Percentiles rank a stretch among this genome's conserved stretches.
Evolutionary conservation across 2,329 filamentous ascomycete genomes (phyloP).

Genomic region (Aspergillus sp.): DNA sequence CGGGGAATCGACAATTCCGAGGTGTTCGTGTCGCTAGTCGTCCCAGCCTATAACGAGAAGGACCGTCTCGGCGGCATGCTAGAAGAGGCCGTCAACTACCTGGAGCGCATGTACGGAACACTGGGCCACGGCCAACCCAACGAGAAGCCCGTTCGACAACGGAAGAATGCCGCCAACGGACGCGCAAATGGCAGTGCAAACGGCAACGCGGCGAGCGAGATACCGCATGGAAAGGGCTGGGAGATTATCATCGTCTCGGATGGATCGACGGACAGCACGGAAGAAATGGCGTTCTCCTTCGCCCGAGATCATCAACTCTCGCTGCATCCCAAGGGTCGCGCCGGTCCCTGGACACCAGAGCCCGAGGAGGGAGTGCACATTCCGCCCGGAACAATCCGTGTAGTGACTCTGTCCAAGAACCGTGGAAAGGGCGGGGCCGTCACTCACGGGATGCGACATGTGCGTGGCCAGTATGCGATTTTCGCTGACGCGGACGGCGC

Average conservation of each 20-base stretch:
- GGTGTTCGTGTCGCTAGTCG: conserved; percentile 85
- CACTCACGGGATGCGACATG: conserved; percentile 91
- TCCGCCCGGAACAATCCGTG: conserved; percentile 75
- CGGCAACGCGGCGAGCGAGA: conserved; percentile 31
- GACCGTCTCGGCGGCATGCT: conserved; percentile 79
- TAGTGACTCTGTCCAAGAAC: conserved; percentile 77
- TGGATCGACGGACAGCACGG: conserved; percentile 79
- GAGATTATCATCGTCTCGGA: conserved; percentile 93
- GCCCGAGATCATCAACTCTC: conserved; percentile 66
- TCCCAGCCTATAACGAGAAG: conserved; percentile 95
- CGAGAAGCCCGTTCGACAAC: conserved; percentile 23
- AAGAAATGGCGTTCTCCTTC: conserved; percentile 76
- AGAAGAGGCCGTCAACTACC: conserved; percentile 83
- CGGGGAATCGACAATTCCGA: conserved; percentile 68
- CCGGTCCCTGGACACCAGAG: conserved; percentile 54
- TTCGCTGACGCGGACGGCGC: conserved; percentile 97
- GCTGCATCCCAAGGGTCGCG: conserved; percentile 41
- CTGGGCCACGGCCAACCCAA: conserved; percentile 22
- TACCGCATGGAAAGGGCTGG: conserved; percentile 61
- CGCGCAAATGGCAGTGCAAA: conserved; percentile 32
- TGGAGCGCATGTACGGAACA: conserved; percentile 73
- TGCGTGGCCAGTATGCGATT: conserved; percentile 80
- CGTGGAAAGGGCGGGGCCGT: conserved; percentile 94
- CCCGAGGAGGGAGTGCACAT: conserved; percentile 51
- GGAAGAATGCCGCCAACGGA: conserved; percentile 28